Conservation (phyloP, 2,329 filamentous ascomycete species). For the Scedosporium dehoogii region DNA sequence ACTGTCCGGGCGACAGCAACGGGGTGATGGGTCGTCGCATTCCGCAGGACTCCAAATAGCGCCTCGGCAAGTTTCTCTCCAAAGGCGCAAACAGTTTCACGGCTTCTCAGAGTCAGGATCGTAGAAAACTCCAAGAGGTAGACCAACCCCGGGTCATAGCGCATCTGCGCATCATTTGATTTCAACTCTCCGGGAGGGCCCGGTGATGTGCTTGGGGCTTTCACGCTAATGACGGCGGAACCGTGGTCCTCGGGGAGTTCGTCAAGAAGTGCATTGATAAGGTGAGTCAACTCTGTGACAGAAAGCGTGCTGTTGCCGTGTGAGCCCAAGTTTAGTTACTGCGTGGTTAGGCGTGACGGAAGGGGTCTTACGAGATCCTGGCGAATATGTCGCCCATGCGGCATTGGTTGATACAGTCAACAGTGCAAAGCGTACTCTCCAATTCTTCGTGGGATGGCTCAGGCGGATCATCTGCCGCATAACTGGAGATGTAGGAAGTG, state of each 20-base stretch:
- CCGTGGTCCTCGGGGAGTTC: conserved; percentile 78
- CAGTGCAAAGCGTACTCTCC: conserved; percentile 87
- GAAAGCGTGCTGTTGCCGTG: conserved; percentile 45
- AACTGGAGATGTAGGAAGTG: conserved; percentile 96
- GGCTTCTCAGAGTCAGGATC: conserved; percentile 65
- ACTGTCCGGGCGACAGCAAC: conserved; percentile 76
- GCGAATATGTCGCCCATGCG: conserved; percentile 71
- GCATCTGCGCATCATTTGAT: conserved; percentile 38
- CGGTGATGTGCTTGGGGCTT: conserved; percentile 64
- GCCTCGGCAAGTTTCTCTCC: conserved; percentile 73
- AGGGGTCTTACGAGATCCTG: conserved; percentile 61
- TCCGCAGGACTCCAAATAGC: conserved; percentile 71
- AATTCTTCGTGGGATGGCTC: conserved; percentile 96
- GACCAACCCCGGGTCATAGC: conserved; percentile 77
- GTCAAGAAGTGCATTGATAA: conserved; percentile 61
- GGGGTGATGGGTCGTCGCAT: conserved; percentile 68
- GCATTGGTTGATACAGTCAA: conserved; percentile 89
- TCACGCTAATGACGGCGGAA: conserved; percentile 76
- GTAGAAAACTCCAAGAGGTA: conserved; percentile 91
- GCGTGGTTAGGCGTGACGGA: background rate
- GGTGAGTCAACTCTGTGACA: conserved; percentile 35
- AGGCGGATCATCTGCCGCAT: conserved; percentile 93
- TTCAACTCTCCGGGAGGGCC: conserved; percentile 53
- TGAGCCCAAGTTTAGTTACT: conserved; percentile 1
- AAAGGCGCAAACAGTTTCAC: conserved; percentile 59